A percentile compares a stretch with the other conserved stretches of the same genome.
Evolutionary conservation across 345 rosid genomes (phyloP).

Genomic region (Gossypium stocksii): DNA sequence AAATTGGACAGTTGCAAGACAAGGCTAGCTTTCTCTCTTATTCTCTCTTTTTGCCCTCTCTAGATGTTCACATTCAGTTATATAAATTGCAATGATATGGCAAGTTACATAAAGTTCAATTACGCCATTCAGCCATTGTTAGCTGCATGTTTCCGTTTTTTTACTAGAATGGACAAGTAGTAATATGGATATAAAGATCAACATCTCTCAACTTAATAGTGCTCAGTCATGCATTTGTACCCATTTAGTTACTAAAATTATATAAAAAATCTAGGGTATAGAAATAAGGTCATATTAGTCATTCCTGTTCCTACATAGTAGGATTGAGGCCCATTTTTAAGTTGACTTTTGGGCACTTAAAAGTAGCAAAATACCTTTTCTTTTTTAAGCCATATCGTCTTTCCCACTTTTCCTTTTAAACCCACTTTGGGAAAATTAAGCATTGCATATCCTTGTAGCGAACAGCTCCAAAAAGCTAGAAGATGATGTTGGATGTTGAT

Average conservation of each 20-base stretch:
- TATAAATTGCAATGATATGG: background rate
- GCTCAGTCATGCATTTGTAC: background rate
- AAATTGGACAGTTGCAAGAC: slow-evolving; percentile 53
- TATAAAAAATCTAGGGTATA: background rate
- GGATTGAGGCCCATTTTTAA: background rate
- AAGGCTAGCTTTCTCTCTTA: slow-evolving; percentile 48
- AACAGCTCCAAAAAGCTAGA: background rate
- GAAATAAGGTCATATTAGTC: background rate
- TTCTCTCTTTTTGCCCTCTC: background rate
- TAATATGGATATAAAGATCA: background rate
- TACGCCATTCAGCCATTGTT: background rate
- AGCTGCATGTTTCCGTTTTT: background rate
- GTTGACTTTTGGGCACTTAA: background rate
- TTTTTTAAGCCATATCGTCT: background rate
- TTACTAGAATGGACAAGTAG: background rate
- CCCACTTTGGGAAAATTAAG: background rate
- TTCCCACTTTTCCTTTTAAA: background rate
- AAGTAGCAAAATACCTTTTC: background rate
- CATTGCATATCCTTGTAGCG: background rate
- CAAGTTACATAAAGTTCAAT: background rate
- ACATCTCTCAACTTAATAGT: background rate
- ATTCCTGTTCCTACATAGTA: background rate
- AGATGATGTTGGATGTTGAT: background rate
- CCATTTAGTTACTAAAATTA: background rate
- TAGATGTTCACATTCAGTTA: background rate